These are phyloP conservation scores for Beauveria sp. DNA, from an alignment of 2,329 filamentous ascomycete species.

Conservation along the genomic window DNA sequence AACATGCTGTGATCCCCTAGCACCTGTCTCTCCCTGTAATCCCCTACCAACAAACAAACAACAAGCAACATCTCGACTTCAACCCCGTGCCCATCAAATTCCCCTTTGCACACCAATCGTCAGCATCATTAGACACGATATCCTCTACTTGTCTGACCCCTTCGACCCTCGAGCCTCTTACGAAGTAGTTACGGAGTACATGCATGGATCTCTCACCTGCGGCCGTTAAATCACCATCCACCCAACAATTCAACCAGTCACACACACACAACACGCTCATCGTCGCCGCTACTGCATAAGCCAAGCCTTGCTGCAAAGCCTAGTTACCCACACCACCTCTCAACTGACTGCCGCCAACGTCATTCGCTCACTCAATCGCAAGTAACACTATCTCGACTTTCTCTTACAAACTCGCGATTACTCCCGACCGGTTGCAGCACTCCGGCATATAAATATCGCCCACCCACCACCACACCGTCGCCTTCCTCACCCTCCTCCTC, in stretches of 20 bases:
- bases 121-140: neutral
- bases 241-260: slow-evolving; percentile 7
- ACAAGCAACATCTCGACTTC: neutral
- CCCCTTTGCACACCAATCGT: neutral
- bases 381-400: slow-evolving; percentile 8
- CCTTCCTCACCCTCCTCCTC: neutral
- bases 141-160: neutral
- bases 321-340: slow-evolving; percentile 3
- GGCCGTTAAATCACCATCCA: neutral
- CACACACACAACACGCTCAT: neutral
- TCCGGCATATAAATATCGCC: neutral
- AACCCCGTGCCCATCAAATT: neutral
- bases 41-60: neutral
- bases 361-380: slow-evolving; percentile 1
- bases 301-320: neutral
- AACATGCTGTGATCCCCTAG: neutral
- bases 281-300: slow-evolving; percentile 1
- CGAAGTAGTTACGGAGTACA: neutral
- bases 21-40: no score
- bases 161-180: neutral
- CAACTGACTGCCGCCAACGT: slow-evolving; percentile 1
- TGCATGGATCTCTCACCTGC: neutral
- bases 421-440: neutral
- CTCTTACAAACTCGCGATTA: slow-evolving; percentile 2
- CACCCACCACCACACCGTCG: neutral